Conservation (phyloP, 2,329 filamentous ascomycete species). For the Alternaria conjuncta region DNA sequence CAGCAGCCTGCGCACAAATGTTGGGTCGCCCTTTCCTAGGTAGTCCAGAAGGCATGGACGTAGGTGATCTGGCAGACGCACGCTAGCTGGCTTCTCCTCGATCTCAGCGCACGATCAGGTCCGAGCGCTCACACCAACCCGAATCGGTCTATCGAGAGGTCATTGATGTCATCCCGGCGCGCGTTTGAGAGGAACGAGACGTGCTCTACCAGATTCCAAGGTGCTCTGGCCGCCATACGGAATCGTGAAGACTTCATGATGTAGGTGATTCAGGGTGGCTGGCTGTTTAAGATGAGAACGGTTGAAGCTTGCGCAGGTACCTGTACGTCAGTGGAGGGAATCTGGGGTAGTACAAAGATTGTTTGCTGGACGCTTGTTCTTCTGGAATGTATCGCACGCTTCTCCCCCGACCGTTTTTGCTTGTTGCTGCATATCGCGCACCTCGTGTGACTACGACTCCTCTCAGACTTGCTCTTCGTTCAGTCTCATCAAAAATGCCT, state of each 20-base stretch:
- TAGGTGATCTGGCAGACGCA: neutral
- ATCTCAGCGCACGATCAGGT: neutral
- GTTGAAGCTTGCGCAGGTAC: slow-evolving; percentile 17
- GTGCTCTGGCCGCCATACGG: neutral
- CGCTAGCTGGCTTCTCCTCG: neutral
- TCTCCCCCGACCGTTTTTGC: neutral
- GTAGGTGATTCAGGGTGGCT: slow-evolving; percentile 14
- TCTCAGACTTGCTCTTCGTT: neutral
- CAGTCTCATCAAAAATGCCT: slow-evolving; percentile 45
- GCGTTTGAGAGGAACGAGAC: neutral
- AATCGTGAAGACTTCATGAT: slow-evolving; percentile 16
- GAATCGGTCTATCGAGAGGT: slow-evolving; percentile 7
- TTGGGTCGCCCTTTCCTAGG: neutral
- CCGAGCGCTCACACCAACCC: slow-evolving; percentile 2
- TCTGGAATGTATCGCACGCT: slow-evolving; percentile 5
- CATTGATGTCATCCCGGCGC: slow-evolving; percentile 17
- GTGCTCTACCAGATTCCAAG: slow-evolving; percentile 8
- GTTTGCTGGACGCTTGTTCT: neutral
- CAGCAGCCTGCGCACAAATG: neutral
- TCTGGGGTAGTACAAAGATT: slow-evolving; percentile 23
- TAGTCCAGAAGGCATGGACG: too few species aligned
- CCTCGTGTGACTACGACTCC: neutral
- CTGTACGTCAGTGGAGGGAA: slow-evolving; percentile 21
- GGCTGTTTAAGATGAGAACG: slow-evolving; percentile 1
- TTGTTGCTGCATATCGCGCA: neutral